phyloP scores from a whole-genome alignment of 768 basidiomycete species.

The Podaxis sp. region DNA sequence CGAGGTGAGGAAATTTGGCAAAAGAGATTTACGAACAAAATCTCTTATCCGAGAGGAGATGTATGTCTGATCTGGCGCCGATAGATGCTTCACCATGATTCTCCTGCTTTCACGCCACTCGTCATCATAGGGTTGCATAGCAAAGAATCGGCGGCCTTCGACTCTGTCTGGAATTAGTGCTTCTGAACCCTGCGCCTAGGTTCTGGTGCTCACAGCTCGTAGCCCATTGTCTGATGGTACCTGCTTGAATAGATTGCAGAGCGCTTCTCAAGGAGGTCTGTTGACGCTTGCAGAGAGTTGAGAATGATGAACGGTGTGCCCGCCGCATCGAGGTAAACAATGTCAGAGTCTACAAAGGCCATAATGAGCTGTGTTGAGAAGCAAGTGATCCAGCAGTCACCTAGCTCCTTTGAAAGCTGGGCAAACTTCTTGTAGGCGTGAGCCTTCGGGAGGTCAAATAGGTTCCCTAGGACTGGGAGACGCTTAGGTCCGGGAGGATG shows the following conservation, averaged over 20 bases:
- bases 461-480: slow-evolving; percentile 42
- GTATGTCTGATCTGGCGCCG: background rate
- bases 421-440: slow-evolving; percentile 15
- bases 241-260: slow-evolving; percentile 20
- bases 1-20: slow-evolving; percentile 8
- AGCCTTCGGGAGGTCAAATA: slow-evolving; percentile 40
- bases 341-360: background rate
- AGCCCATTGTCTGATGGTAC: slow-evolving; percentile 1
- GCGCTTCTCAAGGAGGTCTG: slow-evolving; percentile 22
- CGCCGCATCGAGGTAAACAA: slow-evolving; percentile 18
- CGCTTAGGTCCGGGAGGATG: slow-evolving; percentile 38
- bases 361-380: background rate
- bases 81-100: slow-evolving; percentile 4
- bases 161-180: background rate
- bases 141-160: background rate
- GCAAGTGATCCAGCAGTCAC: background rate
- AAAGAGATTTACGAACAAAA: background rate
- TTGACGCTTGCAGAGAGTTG: slow-evolving; percentile 22
- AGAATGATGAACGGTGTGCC: slow-evolving; percentile 22
- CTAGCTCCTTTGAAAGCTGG: background rate
- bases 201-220: slow-evolving; percentile 2
- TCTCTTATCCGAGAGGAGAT: background rate
- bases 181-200: background rate
- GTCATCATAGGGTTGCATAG: slow-evolving; percentile 8
- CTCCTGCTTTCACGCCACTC: slow-evolving; percentile 12